A percentile compares a stretch with the other conserved stretches of the same genome.
Evolutionary conservation across 495 filamentous ascomycete genomes (phyloP).

Genomic region (Poronia punctata): DNA sequence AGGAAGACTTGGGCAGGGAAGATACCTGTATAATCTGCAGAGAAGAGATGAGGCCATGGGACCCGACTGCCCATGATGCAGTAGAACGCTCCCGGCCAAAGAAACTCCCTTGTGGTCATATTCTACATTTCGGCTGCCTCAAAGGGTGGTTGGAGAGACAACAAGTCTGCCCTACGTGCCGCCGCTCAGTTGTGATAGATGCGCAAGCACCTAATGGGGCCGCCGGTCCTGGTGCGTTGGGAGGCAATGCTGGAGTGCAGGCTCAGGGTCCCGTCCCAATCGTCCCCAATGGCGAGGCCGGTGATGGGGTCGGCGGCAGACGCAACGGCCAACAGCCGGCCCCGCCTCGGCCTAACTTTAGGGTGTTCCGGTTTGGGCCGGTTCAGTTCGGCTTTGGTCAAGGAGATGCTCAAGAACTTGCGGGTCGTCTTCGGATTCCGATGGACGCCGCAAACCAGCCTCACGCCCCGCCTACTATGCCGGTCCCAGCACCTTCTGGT

Average conservation of each 20-base stretch:
- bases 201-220: slow-evolving; percentile 9
- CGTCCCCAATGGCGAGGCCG: slow-evolving; percentile 21
- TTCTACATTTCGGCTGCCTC: slow-evolving; percentile 88
- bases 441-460: slow-evolving; percentile 16
- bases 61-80: slow-evolving; percentile 38
- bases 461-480: slow-evolving; percentile 17
- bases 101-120: slow-evolving; percentile 93
- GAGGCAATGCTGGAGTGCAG: slow-evolving; percentile 17
- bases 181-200: slow-evolving; percentile 62
- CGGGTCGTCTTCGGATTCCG: slow-evolving; percentile 30
- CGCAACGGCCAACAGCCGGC: slow-evolving; percentile 19
- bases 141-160: slow-evolving; percentile 98
- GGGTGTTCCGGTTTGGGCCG: slow-evolving; percentile 55
- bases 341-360: slow-evolving; percentile 21
- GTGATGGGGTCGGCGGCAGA: slow-evolving; percentile 1
- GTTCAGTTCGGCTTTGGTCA: slow-evolving; percentile 51
- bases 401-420: slow-evolving; percentile 39
- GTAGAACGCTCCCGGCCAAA: slow-evolving; percentile 86
- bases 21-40: slow-evolving; percentile 97
- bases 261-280: slow-evolving; percentile 19
- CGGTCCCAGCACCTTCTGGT: slow-evolving; percentile 17
- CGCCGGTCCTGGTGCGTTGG: slow-evolving; percentile 8
- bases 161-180: slow-evolving; percentile 93
- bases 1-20: slow-evolving; percentile 75
- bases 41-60: slow-evolving; percentile 85